phyloP scores from a whole-genome alignment of 768 basidiomycete genomes.

The Strobilomyces echinocephalus region DNA sequence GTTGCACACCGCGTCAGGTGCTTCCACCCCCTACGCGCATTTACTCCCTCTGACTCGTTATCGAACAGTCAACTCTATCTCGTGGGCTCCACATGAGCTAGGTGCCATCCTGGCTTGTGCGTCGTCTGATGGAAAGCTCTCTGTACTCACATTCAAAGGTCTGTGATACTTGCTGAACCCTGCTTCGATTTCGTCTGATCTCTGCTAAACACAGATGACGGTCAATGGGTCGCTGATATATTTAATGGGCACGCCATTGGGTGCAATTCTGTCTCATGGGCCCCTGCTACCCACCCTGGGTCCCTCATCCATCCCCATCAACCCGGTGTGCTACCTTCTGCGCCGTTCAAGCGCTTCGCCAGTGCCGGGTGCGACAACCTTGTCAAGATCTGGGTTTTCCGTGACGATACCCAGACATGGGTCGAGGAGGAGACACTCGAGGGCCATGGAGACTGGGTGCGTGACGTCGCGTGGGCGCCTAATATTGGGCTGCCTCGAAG shows the following conservation, averaged over 20 bases:
- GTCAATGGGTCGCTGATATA: conserved; percentile 91
- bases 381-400: conserved; percentile 90
- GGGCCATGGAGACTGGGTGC: conserved; percentile 95
- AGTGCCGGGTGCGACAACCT: conserved; percentile 96
- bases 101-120: conserved; percentile 97
- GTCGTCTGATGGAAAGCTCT: conserved; percentile 94
- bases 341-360: conserved; percentile 87
- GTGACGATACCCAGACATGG: conserved; percentile 86
- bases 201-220: conserved; percentile 64
- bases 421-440: conserved; percentile 85
- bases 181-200: background rate
- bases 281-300: conserved; percentile 83
- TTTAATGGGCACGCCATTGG: conserved; percentile 96
- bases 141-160: conserved; percentile 97
- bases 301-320: conserved; percentile 73
- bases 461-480: conserved; percentile 98
- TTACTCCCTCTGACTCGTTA: conserved; percentile 1
- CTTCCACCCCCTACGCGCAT: conserved; percentile 24
- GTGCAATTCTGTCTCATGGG: conserved; percentile 97
- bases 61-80: conserved; percentile 86
- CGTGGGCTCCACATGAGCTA: conserved; percentile 98
- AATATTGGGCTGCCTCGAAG: conserved; percentile 92
- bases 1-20: conserved; percentile 89
- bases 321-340: conserved; percentile 31
- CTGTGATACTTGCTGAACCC: conserved; percentile 20